Evolutionary conservation across 2,329 filamentous ascomycete species (phyloP), one percentile per base, ranked within the genome.

Genomic region (Cadophora malorum): DNA sequence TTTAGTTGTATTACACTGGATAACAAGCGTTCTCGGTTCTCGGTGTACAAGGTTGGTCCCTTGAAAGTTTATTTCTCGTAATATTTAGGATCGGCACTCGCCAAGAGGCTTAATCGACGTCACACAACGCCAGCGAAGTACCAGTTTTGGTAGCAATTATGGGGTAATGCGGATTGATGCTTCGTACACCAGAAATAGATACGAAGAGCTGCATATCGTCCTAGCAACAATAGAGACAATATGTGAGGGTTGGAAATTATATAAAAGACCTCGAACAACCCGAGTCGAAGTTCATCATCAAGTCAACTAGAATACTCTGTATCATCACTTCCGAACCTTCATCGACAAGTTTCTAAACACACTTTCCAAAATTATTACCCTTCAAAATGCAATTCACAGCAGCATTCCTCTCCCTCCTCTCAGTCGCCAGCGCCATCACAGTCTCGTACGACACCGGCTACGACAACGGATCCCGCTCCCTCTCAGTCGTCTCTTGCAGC

Each of bases 391-490:
- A 83, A 75, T 73, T 83, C 76, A 75, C 80, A 73, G 77, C 81
- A 65, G 74, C 76, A 73, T 74, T 82, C 74, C 76, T 83, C 70
- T 73, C 80, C 67, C 74, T 79, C 68, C 76, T 79, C 69, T 76
- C 80, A 67, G 76, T 77, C 66, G 81, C 81, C 73, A 70, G 63
- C 7, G 72, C 74, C 31, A 76, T 81, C 62, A 79, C 76, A 78
- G 90, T 94, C 75, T 90, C 89, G 71, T 95, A 90, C 79, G 91
- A 94, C 80, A 80, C 81, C 23, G 88, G 85, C 76, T 96, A 92
- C 81, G 91, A 94, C 76, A 81, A 90, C 70, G 78, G 77, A 56
- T 72, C 72, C 68, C 85, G 88, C 67, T 82, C 85, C 55, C 78
- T 94, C 65, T 82, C 79, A 41, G 78, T 76, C 5, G 84, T 93